Base-by-base conservation (phyloP, 2,329 filamentous ascomycete genomes). In the Talaromyces sp. region DNA sequence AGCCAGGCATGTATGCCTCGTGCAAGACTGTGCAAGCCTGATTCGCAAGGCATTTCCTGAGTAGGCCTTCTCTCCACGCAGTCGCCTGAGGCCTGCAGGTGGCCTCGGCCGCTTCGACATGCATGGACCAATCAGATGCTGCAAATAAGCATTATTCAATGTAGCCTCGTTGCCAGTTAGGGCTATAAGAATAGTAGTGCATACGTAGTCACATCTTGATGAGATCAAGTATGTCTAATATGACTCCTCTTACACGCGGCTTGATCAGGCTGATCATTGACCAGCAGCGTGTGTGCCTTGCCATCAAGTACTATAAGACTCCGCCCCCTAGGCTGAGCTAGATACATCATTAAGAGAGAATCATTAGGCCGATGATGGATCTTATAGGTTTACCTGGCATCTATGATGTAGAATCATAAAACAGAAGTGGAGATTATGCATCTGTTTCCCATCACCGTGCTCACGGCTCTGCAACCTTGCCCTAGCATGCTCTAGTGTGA, bases 1-100 rank as follows among this genome's bases (percentile, higher is more conserved):
- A 46, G n/a, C 8, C 45, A 48, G 25, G 25, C 25, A 48, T 6
- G n/a, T 31, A n/a, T 33, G 51, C 51, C 51, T 53, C 15, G 51
- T 35, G 43, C 19, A 22, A 22, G 40, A 13, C 11, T 15, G 2
- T 2, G 28, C 17, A 36, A 4, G 48, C 35, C 50, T 39, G 21
- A 28, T 40, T 40, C 35, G 21, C 53, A 45, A 54, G 52, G 52
- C 53, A 55, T 46, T 46, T 17, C 19, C 28, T 7, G 33, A 36
- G 53, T 46, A 21, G 36, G 53, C 53, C 53, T 28, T 25, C 9
- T 41, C 17, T 13, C 11, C n/a, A 45, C 6, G 19, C 22, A 9
- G 19, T 36, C 15, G 31, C 19, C 28, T 37, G 13, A 36, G 40
- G 53, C 53, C 6, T 35, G 52, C 52, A 25, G 28, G 53, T 37